These are phyloP conservation scores for Scedosporium dehoogii DNA, from an alignment of 2,329 filamentous ascomycete species.

Conservation along the genomic window DNA sequence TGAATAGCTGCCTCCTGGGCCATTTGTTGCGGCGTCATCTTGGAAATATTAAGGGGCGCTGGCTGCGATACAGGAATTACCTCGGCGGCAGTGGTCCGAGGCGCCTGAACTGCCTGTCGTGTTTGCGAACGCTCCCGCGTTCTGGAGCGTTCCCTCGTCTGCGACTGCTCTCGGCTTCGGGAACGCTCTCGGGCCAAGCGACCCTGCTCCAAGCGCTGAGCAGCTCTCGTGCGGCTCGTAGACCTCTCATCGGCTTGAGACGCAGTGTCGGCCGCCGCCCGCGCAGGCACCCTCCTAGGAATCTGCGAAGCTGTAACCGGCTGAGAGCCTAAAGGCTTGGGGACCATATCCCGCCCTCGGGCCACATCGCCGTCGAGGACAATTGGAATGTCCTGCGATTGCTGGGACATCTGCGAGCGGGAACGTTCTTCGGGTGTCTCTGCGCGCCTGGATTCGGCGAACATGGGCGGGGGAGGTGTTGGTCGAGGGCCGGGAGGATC, in stretches of 20 bases:
- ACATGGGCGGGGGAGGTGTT: background rate
- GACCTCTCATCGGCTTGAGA: background rate
- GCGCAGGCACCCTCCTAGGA: background rate
- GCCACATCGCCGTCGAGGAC: background rate
- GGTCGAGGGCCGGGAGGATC: background rate
- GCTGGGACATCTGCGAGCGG: conserved; percentile 5
- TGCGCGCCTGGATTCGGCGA: background rate
- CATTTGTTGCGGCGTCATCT: background rate
- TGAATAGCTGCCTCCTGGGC: background rate
- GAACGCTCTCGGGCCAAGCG: background rate
- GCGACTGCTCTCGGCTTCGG: background rate
- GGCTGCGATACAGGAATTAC: background rate
- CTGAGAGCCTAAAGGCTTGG: background rate
- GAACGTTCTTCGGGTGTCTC: background rate
- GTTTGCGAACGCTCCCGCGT: background rate
- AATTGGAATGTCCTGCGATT: conserved; percentile 5
- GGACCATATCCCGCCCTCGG: background rate
- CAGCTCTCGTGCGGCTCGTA: background rate
- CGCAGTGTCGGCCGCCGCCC: background rate
- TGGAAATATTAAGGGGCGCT: background rate
- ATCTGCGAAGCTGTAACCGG: background rate
- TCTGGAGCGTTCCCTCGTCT: background rate
- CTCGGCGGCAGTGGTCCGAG: background rate
- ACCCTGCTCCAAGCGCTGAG: background rate
- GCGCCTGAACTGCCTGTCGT: background rate